Evolutionary conservation across 495 filamentous ascomycete species (phyloP).

Genomic region (Amniculicola lignicola): DNA sequence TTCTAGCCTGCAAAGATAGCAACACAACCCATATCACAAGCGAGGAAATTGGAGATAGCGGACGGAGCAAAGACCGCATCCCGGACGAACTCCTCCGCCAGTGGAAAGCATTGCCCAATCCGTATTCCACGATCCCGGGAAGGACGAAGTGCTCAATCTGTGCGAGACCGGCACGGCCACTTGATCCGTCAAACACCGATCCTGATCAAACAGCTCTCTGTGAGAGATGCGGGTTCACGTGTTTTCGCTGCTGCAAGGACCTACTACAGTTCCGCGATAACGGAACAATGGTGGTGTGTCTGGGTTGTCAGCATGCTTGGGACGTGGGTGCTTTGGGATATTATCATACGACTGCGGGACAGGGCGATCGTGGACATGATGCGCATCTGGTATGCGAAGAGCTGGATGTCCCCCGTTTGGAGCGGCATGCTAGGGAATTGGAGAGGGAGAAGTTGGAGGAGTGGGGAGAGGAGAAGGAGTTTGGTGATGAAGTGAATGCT

Average conservation of each 20-base stretch:
- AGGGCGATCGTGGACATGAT: not conserved
- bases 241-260: slow-evolving; percentile 29
- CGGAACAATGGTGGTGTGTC: not conserved
- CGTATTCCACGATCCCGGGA: slow-evolving; percentile 1
- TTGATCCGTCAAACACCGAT: not conserved
- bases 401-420: too few relatives aligned
- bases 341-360: slow-evolving; percentile 15
- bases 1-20: slow-evolving; percentile 27
- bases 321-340: slow-evolving; percentile 24
- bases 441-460: not conserved
- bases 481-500: slow-evolving; percentile 28
- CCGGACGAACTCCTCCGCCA: slow-evolving; percentile 34
- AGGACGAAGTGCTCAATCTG: slow-evolving; percentile 29
- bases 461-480: not conserved
- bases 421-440: not conserved
- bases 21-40: slow-evolving; percentile 21
- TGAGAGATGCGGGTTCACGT: slow-evolving; percentile 33
- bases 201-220: slow-evolving; percentile 5
- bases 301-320: slow-evolving; percentile 9
- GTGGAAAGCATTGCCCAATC: slow-evolving; percentile 5
- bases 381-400: too few relatives aligned
- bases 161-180: slow-evolving; percentile 25
- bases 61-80: slow-evolving; percentile 37
- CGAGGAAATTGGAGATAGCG: slow-evolving; percentile 37
- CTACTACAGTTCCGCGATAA: not conserved